Base-by-base conservation (phyloP, 2,329 filamentous ascomycete genomes). In the Penicillium sp. region DNA sequence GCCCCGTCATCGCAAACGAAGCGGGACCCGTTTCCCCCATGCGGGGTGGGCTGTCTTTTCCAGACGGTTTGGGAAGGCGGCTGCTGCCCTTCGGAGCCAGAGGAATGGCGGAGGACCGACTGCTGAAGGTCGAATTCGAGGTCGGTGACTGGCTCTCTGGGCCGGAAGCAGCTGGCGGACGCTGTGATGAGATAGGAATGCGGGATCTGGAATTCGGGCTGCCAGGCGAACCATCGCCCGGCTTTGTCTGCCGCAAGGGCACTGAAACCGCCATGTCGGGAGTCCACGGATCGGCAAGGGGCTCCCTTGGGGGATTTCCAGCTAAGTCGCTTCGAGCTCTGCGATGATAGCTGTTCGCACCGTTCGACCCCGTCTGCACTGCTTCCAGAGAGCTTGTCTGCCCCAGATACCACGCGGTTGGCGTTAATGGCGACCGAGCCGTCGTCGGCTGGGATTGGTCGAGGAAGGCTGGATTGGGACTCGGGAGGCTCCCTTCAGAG, bases 401-500 rank as follows among this genome's bases (percentile, higher is more conserved):
- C 44, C 80, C 81, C 30, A 80, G 82, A 75, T 90, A 89, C 86
- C 88, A 90, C 60, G 87, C 87, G 45, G 86, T 88, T 12, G 89
- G 88, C 4, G 89, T 91, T 15, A 85, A 78, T 15, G 88, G 86
- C 65, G 89, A 85, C 60, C 80, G 74, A 64, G 86, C 84, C 42
- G 82, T 61, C n/a, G 70, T 66, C 19, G 61, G 71, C 44, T 73
- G 75, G 61, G 63, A 74, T 64, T 70, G 79, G 71, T 77, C 80
- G 55, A 75, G 64, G 64, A 79, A 76, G 60, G 78, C 77, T 12
- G 80, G 75, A 62, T 78, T 80, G 62, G 84, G 78, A 67, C 83
- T 84, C 64, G 84, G 82, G 66, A 90, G 77, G 72, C 84, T 88
- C n/a, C 90, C 89, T 71, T 93, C 91, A 47, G 90, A 91, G 24